Evolutionary conservation across 1,284 basidiomycete genomes (phyloP), one percentile per base, ranked within the genome.

Genomic region (Porphyrellus sp.): DNA sequence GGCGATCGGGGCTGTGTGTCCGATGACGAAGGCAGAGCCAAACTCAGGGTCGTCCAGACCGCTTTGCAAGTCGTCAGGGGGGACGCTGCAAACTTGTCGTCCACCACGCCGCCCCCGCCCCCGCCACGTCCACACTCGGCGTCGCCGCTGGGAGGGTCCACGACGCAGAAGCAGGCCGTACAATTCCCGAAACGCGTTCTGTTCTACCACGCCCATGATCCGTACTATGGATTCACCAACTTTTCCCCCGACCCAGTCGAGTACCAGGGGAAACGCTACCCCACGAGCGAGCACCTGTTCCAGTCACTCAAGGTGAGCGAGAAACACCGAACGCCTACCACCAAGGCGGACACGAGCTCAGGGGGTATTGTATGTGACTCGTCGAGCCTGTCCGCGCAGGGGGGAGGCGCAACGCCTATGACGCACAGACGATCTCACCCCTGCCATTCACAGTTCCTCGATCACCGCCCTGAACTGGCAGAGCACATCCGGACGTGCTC

Each of bases 231-330:
- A 25, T 74, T 74, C 53, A 72, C 73, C 55, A 75, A 75, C 54
- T 74, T 75, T 55, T 75, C 74, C 6, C 55, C 65, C 7, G 72
- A 74, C 51, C 55, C 69, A 3, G 64, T 74, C 39, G 61, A 62
- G 25, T 74, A 73, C 56, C 55, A 54, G 18, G 73, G 69, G 27
- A 70, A 62, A 44, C 46, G 58, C 7, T 74, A 74, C 48, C 69
- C 73, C 2, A 75, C 74, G 13, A 73, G 71, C 53, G 73, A 75
- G 53, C 72, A 74, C 54, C 59, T 75, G 12, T 75, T 74, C 34
- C 72, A 74, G 49, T 68, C 73, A 21, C 65, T 73, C 57, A 74
- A 74, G 69, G 72, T 72, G 40, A 61, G 65, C 16, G n/a, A 28
- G 6, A 9, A 2, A 30, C 12, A 12, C 13, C 31, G 15, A 46